Conservation (phyloP, 148 eudicot genomes). For the Euryodendron excelsum region DNA sequence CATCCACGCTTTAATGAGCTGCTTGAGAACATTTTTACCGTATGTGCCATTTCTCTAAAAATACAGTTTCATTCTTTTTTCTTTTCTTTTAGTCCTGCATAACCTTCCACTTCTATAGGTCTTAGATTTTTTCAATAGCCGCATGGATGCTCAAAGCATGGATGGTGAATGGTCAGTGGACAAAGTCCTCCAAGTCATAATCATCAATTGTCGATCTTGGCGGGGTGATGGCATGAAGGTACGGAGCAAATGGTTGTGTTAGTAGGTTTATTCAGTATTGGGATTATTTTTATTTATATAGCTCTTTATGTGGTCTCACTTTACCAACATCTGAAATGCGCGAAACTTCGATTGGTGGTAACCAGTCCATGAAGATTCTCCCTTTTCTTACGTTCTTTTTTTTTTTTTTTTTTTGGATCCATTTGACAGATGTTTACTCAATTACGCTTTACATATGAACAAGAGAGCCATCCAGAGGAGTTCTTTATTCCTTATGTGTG, state of each 20-base stretch:
- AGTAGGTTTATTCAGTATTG: background rate
- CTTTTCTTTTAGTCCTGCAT: background rate
- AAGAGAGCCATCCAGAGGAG: slow-evolving; percentile 97
- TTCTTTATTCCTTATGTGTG: slow-evolving; percentile 96
- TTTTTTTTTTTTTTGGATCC: background rate
- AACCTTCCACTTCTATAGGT: slow-evolving; percentile 43
- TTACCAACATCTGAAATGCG: too few species aligned
- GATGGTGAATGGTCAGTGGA: slow-evolving; percentile 97
- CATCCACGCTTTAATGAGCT: slow-evolving; percentile 90
- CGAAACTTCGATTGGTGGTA: too few species aligned
- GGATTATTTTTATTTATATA: background rate
- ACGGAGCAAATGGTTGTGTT: slow-evolving; percentile 4
- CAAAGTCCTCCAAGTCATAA: slow-evolving; percentile 80
- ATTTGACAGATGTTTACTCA: slow-evolving; percentile 74
- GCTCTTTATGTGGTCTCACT: too few species aligned
- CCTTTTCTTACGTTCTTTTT: too few species aligned
- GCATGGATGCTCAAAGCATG: slow-evolving; percentile 78
- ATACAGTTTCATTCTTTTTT: background rate
- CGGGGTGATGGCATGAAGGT: slow-evolving; percentile 98
- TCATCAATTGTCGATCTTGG: slow-evolving; percentile 80
- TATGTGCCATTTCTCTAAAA: slow-evolving; percentile 31
- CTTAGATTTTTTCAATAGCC: slow-evolving; percentile 81
- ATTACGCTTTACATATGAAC: slow-evolving; percentile 90
- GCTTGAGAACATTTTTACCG: slow-evolving; percentile 87
- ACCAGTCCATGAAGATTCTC: too few species aligned